Evolutionary conservation across 1,284 basidiomycete genomes (phyloP), one percentile per base, ranked within the genome.

Genomic region (Cystobasidiaceae sp.): DNA sequence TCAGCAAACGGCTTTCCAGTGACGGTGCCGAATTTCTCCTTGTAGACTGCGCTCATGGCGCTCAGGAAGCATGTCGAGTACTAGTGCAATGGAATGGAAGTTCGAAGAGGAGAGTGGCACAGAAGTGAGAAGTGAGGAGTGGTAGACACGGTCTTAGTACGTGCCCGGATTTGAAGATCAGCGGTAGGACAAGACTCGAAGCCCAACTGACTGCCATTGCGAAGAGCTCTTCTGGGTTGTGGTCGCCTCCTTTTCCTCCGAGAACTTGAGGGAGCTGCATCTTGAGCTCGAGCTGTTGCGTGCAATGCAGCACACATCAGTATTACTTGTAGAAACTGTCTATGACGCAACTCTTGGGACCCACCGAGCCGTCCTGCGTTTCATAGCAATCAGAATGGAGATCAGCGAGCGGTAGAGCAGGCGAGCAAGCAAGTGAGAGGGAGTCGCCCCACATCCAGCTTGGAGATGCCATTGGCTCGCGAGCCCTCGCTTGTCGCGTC

Each of bases 11-110:
- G 61, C 61, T 64, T 56, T 28, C 61, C 61, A 30, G 61, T 64
- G 37, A 54, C 51, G n/a, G 61, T 64, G 17, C 61, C 61, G 32
- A 64, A 64, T 21, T 64, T 64, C 61, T 61, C 30, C 17, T 63
- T 68, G 52, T 73, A 70, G 15, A 63, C 60, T 8, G 72, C 72
- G 32, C 58, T 66, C 28, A 73, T 56, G 0, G 72, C 72, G 27
- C 64, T 67, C 11, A 71, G 67, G 69, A 71, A 73, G 66, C 71
- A 73, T 25, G 69, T 71, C 4, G 61, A 61, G 62, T 71, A 72
- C 19, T 60, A 63, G 59, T 27, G 11, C 9, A 11, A 13, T 23
- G 13, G 21, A 11, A n/a, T 39, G 11, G 37, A 11, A 39, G 37
- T 11, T 11, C n/a, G 37, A 39, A 11, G 37, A 11, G 37, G 37